These are phyloP conservation scores for Capsella bursapastoris DNA, from an alignment of 345 rosid species.

Conservation along the genomic window DNA sequence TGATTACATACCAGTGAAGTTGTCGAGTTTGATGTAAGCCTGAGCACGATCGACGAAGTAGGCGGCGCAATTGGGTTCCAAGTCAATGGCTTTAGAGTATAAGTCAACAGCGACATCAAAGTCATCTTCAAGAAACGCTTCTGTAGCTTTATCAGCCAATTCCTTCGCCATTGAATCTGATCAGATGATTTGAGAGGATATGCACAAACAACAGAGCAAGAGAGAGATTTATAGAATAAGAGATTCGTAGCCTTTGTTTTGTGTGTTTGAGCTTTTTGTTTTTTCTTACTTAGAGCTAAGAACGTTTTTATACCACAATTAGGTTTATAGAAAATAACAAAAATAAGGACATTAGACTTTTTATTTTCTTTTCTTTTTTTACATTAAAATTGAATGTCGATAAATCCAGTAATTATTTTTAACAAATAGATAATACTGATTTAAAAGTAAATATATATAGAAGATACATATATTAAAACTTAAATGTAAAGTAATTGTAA, in stretches of 20 bases:
- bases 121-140: slow-evolving; percentile 71
- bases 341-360: not conserved
- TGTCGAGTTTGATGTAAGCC: slow-evolving; percentile 64
- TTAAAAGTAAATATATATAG: too few species aligned
- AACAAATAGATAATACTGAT: not conserved
- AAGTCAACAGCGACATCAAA: slow-evolving; percentile 61
- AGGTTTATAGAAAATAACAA: too few species aligned
- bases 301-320: too few species aligned
- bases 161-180: slow-evolving; percentile 42
- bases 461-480: too few species aligned
- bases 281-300: too few species aligned
- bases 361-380: too few species aligned
- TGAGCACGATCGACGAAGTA: slow-evolving; percentile 77
- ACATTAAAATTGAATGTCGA: not conserved
- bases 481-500: too few species aligned
- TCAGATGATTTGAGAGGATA: slow-evolving; percentile 1
- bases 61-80: slow-evolving; percentile 57
- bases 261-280: too few species aligned
- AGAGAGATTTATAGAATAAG: not conserved
- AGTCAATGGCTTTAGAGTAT: slow-evolving; percentile 65
- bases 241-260: too few species aligned
- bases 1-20: slow-evolving; percentile 51
- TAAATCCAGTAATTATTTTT: not conserved
- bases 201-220: not conserved
- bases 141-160: slow-evolving; percentile 56